A percentile compares a stretch with the other conserved stretches of the same genome.
Evolutionary conservation across 306 rosid species (phyloP).

Genomic region (Cotoneaster glaucophyllus): DNA sequence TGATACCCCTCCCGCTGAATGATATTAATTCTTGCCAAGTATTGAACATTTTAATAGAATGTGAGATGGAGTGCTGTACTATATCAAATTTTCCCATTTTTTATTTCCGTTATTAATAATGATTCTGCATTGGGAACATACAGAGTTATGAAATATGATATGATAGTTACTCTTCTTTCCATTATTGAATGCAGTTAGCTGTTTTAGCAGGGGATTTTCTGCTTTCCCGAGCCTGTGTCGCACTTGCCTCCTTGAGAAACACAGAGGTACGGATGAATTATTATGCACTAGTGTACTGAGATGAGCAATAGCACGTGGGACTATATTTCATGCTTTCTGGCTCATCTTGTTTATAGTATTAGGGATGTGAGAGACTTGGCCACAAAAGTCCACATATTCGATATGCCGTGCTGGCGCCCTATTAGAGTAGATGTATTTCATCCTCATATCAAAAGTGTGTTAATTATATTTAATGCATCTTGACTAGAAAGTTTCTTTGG

Average conservation of each 20-base stretch:
- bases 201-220: conserved; percentile 96
- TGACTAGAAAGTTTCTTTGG: not conserved
- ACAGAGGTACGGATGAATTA: conserved; percentile 57
- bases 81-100: not conserved
- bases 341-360: not conserved
- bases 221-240: conserved; percentile 96
- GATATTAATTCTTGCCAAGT: not conserved
- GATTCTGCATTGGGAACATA: not conserved
- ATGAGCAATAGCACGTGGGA: conserved; percentile 1
- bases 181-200: conserved; percentile 52
- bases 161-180: conserved; percentile 7
- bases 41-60: not conserved
- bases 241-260: conserved; percentile 81
- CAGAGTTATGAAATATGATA: conserved; percentile 13
- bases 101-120: not conserved
- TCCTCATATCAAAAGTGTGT: not conserved
- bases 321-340: not conserved
- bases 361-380: not conserved
- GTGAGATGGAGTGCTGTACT: not conserved
- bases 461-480: not conserved
- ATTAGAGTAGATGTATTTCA: not conserved
- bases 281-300: not conserved
- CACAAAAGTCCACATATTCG: not conserved
- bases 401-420: not conserved
- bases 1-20: not conserved